Conservation (phyloP, 768 basidiomycete species). For the Xerocomellus amylosporus region DNA sequence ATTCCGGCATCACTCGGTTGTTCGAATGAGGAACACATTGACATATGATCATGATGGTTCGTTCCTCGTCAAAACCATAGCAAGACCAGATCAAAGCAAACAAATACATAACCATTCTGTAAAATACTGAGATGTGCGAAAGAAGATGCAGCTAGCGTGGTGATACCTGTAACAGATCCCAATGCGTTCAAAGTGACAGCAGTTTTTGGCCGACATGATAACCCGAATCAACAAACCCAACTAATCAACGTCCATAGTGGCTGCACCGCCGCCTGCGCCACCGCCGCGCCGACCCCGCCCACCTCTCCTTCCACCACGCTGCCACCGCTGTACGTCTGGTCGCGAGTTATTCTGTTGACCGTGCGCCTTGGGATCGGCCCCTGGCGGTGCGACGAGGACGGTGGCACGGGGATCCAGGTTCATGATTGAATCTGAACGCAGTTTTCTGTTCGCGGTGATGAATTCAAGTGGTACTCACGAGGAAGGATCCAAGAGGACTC, state of each 20-base stretch:
- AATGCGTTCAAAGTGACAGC: slow-evolving; percentile 5
- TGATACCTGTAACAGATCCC: slow-evolving; percentile 16
- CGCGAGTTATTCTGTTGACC: slow-evolving; percentile 30
- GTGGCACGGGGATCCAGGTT: slow-evolving; percentile 58
- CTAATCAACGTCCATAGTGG: slow-evolving; percentile 32
- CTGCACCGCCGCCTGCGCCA: slow-evolving; percentile 11
- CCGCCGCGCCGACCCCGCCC: slow-evolving; percentile 25
- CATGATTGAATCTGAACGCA: slow-evolving; percentile 79
- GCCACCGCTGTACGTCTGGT: slow-evolving; percentile 26
- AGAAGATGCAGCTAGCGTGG: slow-evolving; percentile 13
- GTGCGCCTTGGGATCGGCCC: slow-evolving; percentile 55
- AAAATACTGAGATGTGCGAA: slow-evolving; percentile 26
- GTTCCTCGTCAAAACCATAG: background rate
- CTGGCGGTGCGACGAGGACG: slow-evolving; percentile 67
- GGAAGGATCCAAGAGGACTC: slow-evolving; percentile 8
- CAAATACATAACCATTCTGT: slow-evolving; percentile 26
- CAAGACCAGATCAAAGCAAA: background rate
- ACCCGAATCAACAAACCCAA: background rate
- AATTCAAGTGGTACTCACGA: background rate
- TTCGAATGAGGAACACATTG: background rate
- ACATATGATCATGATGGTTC: too few relatives aligned
- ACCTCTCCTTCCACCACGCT: slow-evolving; percentile 26
- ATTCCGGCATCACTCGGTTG: background rate
- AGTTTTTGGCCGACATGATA: slow-evolving; percentile 6
- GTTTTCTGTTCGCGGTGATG: slow-evolving; percentile 52